Base-by-base conservation (phyloP, 306 rosid genomes). In the Myrica gale region DNA sequence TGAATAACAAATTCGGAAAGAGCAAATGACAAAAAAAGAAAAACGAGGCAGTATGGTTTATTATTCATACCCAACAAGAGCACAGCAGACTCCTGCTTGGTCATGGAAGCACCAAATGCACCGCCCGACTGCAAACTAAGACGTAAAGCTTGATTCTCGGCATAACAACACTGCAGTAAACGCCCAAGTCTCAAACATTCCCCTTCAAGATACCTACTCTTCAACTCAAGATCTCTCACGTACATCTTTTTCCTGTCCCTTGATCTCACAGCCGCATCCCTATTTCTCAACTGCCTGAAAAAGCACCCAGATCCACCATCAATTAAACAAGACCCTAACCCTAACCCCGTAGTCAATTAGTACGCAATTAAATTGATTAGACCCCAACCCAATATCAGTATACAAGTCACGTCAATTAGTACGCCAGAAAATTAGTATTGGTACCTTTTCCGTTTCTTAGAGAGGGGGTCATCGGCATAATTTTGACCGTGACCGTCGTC, bases 1-100 rank as follows among this genome's bases (percentile, higher is more conserved):
- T 5, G 56, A 7, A 69, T 46, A 77, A 13, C 70, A 19, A 39
- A 5, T 11, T 5, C 47, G 9, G 4, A 77, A 71, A 20, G 56
- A 5, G 23, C 69, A 69, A 0, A 5, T 23, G n/a, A 54, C 26
- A 6, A 71, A 32, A 39, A 17, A 54, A 46, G 60, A 10, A 66
- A 46, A 76, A 52, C 41, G 70, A 56, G 21, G 42, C 53, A 58
- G 63, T 16, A 15, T n/a, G 75, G 75, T 32, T 73, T 37, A 39
- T 52, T 70, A 75, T 79, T 61, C 93, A 78, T 87, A 92, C 97
- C 98, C 98, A 91, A 77, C 70, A 93, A 86, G 97, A 93, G 98
- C 88, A 93, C 98, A 60, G 98, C 98, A 94, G 97, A 94, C 98
- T 91, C 98, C 98, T 88, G 98, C 97, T 81, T 85, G 85, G 92